Conservation (phyloP, 352 stramenopile genomes). For the Albugo laibachii region DNA sequence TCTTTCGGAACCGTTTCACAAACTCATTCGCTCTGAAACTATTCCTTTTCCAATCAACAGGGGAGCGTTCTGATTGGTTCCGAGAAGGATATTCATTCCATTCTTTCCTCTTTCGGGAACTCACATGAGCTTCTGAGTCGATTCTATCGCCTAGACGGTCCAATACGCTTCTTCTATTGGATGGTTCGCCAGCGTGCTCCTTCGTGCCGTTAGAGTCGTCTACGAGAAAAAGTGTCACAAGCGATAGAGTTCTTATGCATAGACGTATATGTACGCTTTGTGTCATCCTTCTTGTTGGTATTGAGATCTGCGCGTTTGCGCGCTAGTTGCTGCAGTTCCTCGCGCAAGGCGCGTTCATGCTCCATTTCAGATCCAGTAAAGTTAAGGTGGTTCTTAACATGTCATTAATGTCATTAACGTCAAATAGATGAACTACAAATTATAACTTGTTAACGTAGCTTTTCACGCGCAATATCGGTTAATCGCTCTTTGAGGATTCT, state of each 20-base stretch:
- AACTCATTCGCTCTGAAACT: constrained; percentile 15
- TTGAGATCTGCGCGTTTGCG: constrained; percentile 24
- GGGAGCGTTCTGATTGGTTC: constrained; percentile 5
- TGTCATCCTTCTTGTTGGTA: neutral
- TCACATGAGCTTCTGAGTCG: constrained; percentile 10
- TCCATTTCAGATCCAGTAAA: constrained; percentile 8
- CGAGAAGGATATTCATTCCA: constrained; percentile 3
- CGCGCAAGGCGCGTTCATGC: constrained; percentile 29
- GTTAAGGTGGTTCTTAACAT: neutral
- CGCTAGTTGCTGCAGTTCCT: constrained; percentile 24
- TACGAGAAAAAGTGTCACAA: neutral
- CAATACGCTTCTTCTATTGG: constrained; percentile 7
- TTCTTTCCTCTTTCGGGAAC: neutral
- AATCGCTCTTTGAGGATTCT: constrained; percentile 65
- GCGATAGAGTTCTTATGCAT: too few species aligned
- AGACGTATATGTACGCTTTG: too few species aligned
- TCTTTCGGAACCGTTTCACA: neutral
- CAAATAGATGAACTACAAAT: neutral
- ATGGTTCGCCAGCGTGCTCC: neutral
- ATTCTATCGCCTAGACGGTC: constrained; percentile 10
- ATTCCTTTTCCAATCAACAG: constrained; percentile 1
- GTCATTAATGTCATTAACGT: constrained; percentile 3
- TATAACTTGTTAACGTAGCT: constrained; percentile 19
- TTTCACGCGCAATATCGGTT: constrained; percentile 10
- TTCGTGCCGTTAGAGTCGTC: neutral